Base-by-base conservation (phyloP, 2,329 filamentous ascomycete species). In the Pyricularia pennisetigena region DNA sequence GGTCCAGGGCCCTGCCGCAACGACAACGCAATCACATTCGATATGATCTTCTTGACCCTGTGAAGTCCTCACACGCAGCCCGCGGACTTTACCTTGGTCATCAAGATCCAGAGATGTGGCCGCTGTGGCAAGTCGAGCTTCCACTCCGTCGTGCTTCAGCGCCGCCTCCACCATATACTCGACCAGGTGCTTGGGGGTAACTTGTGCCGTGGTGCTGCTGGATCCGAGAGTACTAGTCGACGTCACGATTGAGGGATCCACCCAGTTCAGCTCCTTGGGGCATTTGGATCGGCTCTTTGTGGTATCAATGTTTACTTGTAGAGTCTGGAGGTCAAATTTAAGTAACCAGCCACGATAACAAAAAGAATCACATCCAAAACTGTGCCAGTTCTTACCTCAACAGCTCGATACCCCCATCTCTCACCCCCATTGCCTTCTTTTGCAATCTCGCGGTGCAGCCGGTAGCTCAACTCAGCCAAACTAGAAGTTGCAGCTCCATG, bases 401-500 rank as follows among this genome's bases (percentile, higher is more conserved):
- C 30, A 20, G 78, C 70, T 4, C 79, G 72, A 68, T 84, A 86
- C 1, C 79, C 79, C 83, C 83, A 86, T 68, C 79, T 83, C 71
- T 82, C 76, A 1, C 77, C 75, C 0, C 90, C 91, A 69, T 82
- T 79, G 70, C 90, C 75, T 66, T 83, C 74, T 32, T 84, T 82
- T 0, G 91, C 89, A 14, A 94, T 82, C 62, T 83, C 78, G 70
- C 81, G 81, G 76, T 94, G 91, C 67, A 93, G 82, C 4, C 83
- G 82, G 74, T 91, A 94, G 59, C 88, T 91, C 14, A 94, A 80
- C 0, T 82, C 82, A 8, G 87, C 91, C 0, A 94, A 81, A 0
- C 82, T 79, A 0, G 85, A 81, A 6, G 86, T 79, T 1, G 82
- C 79, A 0, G 85, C 79, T 0, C 82, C 81, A 73, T 91, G 92